phyloP scores from a whole-genome alignment of 495 filamentous ascomycete species.

The Peziza echinospora region DNA sequence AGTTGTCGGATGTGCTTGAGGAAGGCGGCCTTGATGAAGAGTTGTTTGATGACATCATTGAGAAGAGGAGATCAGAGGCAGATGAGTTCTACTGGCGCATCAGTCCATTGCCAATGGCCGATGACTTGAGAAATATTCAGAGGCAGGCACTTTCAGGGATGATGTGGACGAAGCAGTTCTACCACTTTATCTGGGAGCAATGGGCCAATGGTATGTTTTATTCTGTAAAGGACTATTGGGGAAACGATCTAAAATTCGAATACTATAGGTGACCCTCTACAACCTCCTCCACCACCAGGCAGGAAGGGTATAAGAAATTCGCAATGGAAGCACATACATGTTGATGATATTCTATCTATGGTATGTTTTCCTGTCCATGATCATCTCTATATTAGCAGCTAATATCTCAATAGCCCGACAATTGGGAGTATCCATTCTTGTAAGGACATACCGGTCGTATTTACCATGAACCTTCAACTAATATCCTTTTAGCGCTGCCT shows the following conservation, averaged over 20 bases:
- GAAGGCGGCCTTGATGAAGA: conserved; percentile 52
- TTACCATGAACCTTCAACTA: not conserved
- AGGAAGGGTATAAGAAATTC: conserved; percentile 66
- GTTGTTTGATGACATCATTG: conserved; percentile 74
- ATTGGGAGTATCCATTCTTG: conserved; percentile 97
- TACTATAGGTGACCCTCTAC: conserved; percentile 27
- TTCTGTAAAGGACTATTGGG: too few species aligned
- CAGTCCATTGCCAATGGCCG: conserved; percentile 81
- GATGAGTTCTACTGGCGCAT: conserved; percentile 91
- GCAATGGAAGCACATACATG: conserved; percentile 79
- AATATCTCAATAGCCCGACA: too few species aligned
- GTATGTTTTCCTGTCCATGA: too few species aligned
- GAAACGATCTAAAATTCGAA: conserved; percentile 30
- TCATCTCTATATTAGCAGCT: too few species aligned
- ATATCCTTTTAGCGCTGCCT: conserved; percentile 35
- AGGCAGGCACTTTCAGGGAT: conserved; percentile 84
- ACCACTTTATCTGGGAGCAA: conserved; percentile 90
- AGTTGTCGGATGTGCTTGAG: conserved; percentile 33
- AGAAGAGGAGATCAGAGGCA: conserved; percentile 62
- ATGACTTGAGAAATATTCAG: conserved; percentile 87
- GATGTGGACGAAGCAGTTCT: conserved; percentile 96
- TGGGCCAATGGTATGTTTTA: conserved; percentile 57
- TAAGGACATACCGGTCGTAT: not conserved
- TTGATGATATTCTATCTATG: conserved; percentile 92
- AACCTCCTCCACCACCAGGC: conserved; percentile 62